Conservation (phyloP, 192 early-diverging fungal genomes). For the Rhizoclosmatium globosum region DNA sequence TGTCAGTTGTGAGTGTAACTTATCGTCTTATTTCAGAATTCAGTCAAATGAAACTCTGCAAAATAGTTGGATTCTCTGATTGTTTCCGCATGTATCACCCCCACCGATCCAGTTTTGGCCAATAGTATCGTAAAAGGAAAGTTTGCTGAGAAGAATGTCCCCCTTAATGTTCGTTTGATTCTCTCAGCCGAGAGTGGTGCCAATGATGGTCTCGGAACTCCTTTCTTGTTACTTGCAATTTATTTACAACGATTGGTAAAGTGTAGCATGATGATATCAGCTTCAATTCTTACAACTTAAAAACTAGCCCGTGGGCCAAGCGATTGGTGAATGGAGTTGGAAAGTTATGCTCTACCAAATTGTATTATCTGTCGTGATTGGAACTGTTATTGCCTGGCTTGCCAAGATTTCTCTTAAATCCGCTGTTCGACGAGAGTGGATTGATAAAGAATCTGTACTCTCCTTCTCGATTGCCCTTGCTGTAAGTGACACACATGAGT, state of each 20-base stretch:
- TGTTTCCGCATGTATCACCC: conserved; percentile 84
- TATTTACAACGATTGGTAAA: conserved; percentile 62
- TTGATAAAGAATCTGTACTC: conserved; percentile 89
- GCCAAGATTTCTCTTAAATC: conserved; percentile 73
- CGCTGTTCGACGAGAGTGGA: conserved; percentile 73
- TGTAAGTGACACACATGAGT: conserved; percentile 2
- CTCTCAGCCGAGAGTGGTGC: conserved; percentile 68
- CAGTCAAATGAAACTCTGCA: neutral
- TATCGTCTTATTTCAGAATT: neutral
- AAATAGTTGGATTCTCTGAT: conserved; percentile 72
- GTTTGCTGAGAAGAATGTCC: conserved; percentile 92
- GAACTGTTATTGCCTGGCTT: conserved; percentile 72
- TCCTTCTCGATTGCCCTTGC: conserved; percentile 81
- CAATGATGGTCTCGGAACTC: conserved; percentile 89
- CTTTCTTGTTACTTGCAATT: conserved; percentile 81
- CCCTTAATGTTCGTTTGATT: conserved; percentile 57
- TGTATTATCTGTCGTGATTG: conserved; percentile 72
- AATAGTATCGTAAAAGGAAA: conserved; percentile 94
- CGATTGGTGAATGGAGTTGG: conserved; percentile 83
- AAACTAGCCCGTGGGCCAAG: conserved; percentile 57
- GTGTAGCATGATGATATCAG: conserved; percentile 37
- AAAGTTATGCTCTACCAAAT: conserved; percentile 83
- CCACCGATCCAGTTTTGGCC: conserved; percentile 94
- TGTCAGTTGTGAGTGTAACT: neutral
- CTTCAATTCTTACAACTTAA: neutral